Base-by-base conservation (phyloP, 495 filamentous ascomycete genomes). In the Geoglossum glabrum region DNA sequence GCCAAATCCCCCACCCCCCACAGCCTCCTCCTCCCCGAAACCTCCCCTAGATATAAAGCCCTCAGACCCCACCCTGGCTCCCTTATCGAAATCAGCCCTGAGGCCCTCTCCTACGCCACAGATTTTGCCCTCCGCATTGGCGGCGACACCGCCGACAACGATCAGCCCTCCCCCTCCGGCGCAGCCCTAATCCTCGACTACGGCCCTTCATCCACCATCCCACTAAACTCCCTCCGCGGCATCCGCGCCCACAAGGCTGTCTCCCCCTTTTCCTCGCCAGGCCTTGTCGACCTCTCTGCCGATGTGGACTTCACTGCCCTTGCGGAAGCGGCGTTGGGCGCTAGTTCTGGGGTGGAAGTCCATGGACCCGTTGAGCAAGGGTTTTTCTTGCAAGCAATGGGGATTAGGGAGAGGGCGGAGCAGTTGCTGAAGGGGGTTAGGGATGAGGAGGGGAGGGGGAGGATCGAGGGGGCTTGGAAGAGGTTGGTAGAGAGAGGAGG, bases 121-220 rank as follows among this genome's bases (percentile, higher is more conserved):
- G 81, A 87, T 62, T 85, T 97, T 64, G 87, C 92, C 2, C 68
- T 73, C 5, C 83, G 85, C 33, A 92, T 98, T 61, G 90, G 90
- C 43, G 84, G 86, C 33, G 63, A 51, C 40, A 61, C 33, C 60
- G 27, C 61, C 7, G 46, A 62, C 87, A 6, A n/a, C n/a, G n/a
- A n/a, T n/a, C n/a, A n/a, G n/a, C n/a, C n/a, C n/a, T n/a, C n/a
- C n/a, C n/a, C n/a, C n/a, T 84, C 81, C 2, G 92, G 92, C 52
- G 89, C 87, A 15, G 90, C 90, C 0, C 71, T 98, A 17, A 87
- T 98, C 61, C 78, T 98, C 59, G 92, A 98, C 71, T 98, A 97
- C 71, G 92, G 92, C 1, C 86, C 90, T 1, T 58, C 77, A 23
- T 72, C 76, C 54, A 84, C 84, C 0, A 82, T 96, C 51, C 92